Base-by-base conservation (phyloP, 768 basidiomycete genomes). In the Termitomyces sp. region DNA sequence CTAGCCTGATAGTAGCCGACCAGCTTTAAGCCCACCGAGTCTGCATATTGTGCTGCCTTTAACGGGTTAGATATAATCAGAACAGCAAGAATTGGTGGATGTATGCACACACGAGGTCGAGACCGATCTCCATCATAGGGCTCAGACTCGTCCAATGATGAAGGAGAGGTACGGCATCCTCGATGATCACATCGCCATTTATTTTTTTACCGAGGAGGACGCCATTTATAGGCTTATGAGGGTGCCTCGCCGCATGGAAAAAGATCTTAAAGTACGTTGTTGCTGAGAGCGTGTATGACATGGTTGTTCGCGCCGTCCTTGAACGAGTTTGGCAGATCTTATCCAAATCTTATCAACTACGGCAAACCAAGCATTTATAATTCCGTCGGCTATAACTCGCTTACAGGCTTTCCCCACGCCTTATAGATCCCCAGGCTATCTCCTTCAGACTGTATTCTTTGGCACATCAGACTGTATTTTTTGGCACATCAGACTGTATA, bases 141-240 rank as follows among this genome's bases (percentile, higher is more conserved):
- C 85, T 88, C 52, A 94, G 76, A 62, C 80, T 85, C 7, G 89
- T 90, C 90, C 90, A 93, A 66, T 91, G 85, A 66, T 94, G 91
- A 50, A 91, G 78, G 35, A 94, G 75, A 16, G 91, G 91, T 39
- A 94, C 74, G 3, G 84, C 79, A 64, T 93, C 89, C 48, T 75
- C 71, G 48, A 88, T 78, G 53, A 68, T 67, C 42, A 89, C 79
- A 1, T 64, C 63, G 21, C 68, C 66, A 2, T 70, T 52, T 17
- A 64, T 55, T 45, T 72, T 67, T 32, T 73, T 79, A 35, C 89
- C 89, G 1, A 93, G 70, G n/a, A 94, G 73, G 8, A 92, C 82
- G 3, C 91, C 91, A 53, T 89, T 88, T 25, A 89, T 85, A n/a
- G 79, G 76, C 50, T 74, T 76, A 59, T 89, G 85, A 1, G 91